Percentiles rank a stretch among this genome's conserved stretches.
phyloP scores from a whole-genome alignment of 2,329 filamentous ascomycete genomes.

The Colletotrichum sp. region DNA sequence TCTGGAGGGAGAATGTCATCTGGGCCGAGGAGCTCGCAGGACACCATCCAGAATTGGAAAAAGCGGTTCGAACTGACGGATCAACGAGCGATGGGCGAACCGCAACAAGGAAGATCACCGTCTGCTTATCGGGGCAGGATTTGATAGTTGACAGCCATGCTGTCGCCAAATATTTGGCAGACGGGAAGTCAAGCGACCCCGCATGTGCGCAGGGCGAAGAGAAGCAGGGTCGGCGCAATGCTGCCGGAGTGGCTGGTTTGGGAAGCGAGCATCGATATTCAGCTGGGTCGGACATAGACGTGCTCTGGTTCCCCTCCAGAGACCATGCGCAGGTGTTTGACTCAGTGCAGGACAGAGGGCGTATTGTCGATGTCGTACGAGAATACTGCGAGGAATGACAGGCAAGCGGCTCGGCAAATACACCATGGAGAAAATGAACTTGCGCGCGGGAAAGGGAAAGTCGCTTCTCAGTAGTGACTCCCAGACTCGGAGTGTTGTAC shows the following conservation, averaged over 20 bases:
- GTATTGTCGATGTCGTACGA: constrained; percentile 27
- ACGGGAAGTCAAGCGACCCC: constrained; percentile 17
- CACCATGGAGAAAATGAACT: not conserved
- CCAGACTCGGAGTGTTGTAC: not conserved
- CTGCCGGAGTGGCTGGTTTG: not conserved
- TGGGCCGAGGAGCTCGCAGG: constrained; percentile 69
- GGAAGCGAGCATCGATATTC: not conserved
- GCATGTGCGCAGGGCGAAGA: constrained; percentile 21
- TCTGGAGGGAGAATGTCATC: constrained; percentile 73
- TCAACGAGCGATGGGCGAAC: constrained; percentile 20
- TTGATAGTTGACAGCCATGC: constrained; percentile 67
- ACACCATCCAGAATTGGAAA: not conserved
- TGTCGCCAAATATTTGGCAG: constrained; percentile 61
- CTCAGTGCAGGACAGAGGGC: constrained; percentile 28
- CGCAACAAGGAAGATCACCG: constrained; percentile 50
- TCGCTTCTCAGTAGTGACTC: not conserved
- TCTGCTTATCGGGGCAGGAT: constrained; percentile 64
- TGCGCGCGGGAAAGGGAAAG: not conserved
- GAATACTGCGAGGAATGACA: not conserved
- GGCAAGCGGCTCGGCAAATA: not conserved
- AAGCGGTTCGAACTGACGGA: not conserved
- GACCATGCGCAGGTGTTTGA: constrained; percentile 71
- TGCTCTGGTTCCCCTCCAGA: constrained; percentile 64
- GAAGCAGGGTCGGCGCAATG: not conserved
- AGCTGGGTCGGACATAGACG: constrained; percentile 49